Conservation (phyloP, 139 green algal species). For the Chara braunii region DNA sequence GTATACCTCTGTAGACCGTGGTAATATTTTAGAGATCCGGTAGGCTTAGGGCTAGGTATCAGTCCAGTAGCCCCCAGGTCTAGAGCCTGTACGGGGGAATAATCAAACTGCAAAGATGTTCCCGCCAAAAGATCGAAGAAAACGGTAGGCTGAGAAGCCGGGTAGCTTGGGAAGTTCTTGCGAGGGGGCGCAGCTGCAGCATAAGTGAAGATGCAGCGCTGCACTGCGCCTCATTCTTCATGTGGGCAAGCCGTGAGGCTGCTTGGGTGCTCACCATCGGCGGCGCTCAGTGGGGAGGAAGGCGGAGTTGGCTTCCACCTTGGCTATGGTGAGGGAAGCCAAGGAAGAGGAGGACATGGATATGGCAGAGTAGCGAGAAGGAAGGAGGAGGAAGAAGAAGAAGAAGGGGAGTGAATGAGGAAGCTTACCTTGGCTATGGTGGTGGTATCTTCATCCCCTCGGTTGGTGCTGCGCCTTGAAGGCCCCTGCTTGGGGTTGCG, state of each 20-base stretch:
- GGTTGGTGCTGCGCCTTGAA: background rate
- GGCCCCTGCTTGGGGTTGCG: background rate
- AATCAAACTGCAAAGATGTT: too few relatives aligned
- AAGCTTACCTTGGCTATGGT: background rate
- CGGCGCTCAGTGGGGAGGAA: background rate
- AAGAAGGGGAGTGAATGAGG: background rate
- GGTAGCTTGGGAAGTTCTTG: too few relatives aligned
- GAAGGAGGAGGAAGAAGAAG: background rate
- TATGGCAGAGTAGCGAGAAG: background rate
- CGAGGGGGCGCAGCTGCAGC: background rate
- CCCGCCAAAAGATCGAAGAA: too few relatives aligned
- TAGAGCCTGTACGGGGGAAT: too few relatives aligned
- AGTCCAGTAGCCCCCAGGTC: too few relatives aligned
- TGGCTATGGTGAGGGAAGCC: background rate
- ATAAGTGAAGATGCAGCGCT: background rate
- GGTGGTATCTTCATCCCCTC: background rate
- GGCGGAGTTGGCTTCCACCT: constrained; percentile 1
- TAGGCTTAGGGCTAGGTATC: too few relatives aligned
- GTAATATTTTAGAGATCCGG: too few relatives aligned
- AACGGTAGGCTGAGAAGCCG: too few relatives aligned
- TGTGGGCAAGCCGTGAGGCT: background rate
- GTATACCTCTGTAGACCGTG: too few relatives aligned
- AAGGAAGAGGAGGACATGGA: background rate
- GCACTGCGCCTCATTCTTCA: background rate
- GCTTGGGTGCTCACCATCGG: background rate